Percentiles rank a stretch among this genome's conserved stretches.
Conservation (phyloP, 2,329 filamentous ascomycete species). For the Claviceps capensis region DNA sequence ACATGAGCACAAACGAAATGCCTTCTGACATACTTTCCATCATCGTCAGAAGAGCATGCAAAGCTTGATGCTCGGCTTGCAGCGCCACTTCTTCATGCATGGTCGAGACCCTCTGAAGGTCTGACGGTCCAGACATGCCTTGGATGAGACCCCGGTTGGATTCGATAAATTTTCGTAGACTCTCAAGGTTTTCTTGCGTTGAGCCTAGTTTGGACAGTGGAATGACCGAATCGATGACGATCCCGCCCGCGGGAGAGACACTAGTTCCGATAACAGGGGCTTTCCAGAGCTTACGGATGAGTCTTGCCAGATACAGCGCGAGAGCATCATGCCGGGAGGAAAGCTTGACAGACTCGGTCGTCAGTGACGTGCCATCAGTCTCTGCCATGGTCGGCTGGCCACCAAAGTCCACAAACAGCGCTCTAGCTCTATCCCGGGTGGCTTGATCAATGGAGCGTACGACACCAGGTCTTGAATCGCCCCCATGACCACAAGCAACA, state of each 20-base stretch:
- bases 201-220: constrained; percentile 52
- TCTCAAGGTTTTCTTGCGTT: constrained; percentile 69
- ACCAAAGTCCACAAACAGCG: constrained; percentile 83
- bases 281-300: constrained; percentile 86
- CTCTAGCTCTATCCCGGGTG: constrained; percentile 71
- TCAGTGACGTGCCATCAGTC: constrained; percentile 54
- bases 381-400: constrained; percentile 77
- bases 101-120: constrained; percentile 61
- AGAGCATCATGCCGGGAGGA: constrained; percentile 85
- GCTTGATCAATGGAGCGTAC: constrained; percentile 70
- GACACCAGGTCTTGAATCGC: constrained; percentile 58
- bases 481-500: constrained; percentile 87
- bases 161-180: constrained; percentile 68
- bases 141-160: constrained; percentile 87
- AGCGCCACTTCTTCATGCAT: constrained; percentile 85
- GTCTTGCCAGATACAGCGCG: constrained; percentile 70
- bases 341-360: constrained; percentile 70
- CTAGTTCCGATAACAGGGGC: constrained; percentile 52
- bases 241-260: constrained; percentile 39
- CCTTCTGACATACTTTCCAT: constrained; percentile 89
- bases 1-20: constrained; percentile 86
- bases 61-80: constrained; percentile 85
- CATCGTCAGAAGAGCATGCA: constrained; percentile 73
- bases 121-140: constrained; percentile 80
- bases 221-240: constrained; percentile 55